Conservation (phyloP, 306 rosid species). For the Senna tora region DNA sequence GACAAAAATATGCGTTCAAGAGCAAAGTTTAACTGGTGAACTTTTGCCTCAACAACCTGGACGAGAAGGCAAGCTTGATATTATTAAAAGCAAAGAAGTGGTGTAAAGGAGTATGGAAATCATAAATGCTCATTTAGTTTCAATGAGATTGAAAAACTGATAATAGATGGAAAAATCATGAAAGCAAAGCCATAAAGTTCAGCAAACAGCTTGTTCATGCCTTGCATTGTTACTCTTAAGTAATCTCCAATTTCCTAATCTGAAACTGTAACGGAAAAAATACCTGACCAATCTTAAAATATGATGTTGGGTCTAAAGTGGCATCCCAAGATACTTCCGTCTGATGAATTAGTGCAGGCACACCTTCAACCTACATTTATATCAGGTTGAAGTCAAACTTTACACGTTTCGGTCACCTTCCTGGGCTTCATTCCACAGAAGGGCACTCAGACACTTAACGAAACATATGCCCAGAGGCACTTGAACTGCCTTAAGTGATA, state of each 20-base stretch:
- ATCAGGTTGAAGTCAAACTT: constrained; percentile 15
- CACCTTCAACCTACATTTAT: constrained; percentile 72
- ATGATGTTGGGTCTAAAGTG: constrained; percentile 70
- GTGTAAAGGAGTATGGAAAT: neutral
- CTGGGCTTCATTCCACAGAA: constrained; percentile 27
- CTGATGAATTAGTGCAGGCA: constrained; percentile 90
- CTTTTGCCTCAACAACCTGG: constrained; percentile 93
- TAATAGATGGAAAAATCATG: constrained; percentile 16
- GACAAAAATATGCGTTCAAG: constrained; percentile 84
- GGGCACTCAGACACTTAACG: constrained; percentile 16
- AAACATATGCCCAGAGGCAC: constrained; percentile 30
- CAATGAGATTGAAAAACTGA: constrained; percentile 2
- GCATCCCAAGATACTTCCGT: constrained; percentile 96
- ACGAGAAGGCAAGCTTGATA: constrained; percentile 36
- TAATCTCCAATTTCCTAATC: constrained; percentile 12
- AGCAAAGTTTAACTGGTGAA: constrained; percentile 72
- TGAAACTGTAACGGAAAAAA: constrained; percentile 31
- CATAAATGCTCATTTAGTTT: constrained; percentile 4
- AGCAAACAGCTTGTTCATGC: constrained; percentile 12
- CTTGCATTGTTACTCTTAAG: constrained; percentile 27
- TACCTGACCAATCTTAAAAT: constrained; percentile 96
- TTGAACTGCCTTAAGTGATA: constrained; percentile 23
- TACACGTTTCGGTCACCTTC: constrained; percentile 31
- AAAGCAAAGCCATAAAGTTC: constrained; percentile 10
- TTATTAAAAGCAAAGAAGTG: constrained; percentile 35